Evolutionary conservation across 768 basidiomycete species (phyloP).

Genomic region (Cyathus striatus): DNA sequence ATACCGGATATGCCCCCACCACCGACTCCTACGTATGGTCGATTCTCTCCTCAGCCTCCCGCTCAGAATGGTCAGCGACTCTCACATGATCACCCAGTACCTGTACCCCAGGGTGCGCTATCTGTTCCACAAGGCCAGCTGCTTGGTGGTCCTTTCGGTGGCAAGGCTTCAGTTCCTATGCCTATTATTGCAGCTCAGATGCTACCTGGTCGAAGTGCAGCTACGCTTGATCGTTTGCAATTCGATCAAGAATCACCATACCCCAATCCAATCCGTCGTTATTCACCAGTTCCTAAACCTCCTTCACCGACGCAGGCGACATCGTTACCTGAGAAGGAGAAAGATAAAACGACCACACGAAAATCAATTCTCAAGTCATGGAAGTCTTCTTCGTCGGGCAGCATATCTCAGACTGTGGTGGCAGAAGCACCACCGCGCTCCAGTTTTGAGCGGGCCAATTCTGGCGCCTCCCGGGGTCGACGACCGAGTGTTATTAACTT

Average conservation of each 20-base stretch:
- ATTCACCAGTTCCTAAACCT: slow-evolving; percentile 18
- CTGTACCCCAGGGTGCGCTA: too few species aligned
- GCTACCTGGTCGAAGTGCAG: slow-evolving; percentile 25
- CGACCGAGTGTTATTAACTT: slow-evolving; percentile 45
- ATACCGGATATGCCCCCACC: slow-evolving; percentile 21
- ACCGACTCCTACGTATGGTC: slow-evolving; percentile 12
- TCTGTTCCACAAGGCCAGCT: slow-evolving; percentile 8
- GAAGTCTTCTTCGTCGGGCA: slow-evolving; percentile 40
- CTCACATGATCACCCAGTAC: slow-evolving; percentile 11
- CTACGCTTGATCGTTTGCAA: slow-evolving; percentile 42
- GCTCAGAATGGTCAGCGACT: slow-evolving; percentile 12
- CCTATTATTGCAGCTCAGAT: slow-evolving; percentile 39
- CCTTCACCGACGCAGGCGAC: slow-evolving; percentile 27
- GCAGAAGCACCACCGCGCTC: slow-evolving; percentile 27
- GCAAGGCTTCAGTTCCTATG: slow-evolving; percentile 13
- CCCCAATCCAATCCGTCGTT: slow-evolving; percentile 45
- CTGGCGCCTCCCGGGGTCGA: slow-evolving; percentile 26
- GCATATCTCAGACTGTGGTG: slow-evolving; percentile 3
- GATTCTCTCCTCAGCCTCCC: slow-evolving; percentile 13
- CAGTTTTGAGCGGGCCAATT: slow-evolving; percentile 31
- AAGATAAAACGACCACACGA: slow-evolving; percentile 42
- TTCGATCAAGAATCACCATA: slow-evolving; percentile 75
- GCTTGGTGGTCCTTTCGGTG: slow-evolving; percentile 12
- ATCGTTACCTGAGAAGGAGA: slow-evolving; percentile 23
- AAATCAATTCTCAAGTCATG: slow-evolving; percentile 77